These are phyloP conservation scores for Carex kokanica DNA, from an alignment of 176 grass and related monocot genomes.

Conservation along the genomic window DNA sequence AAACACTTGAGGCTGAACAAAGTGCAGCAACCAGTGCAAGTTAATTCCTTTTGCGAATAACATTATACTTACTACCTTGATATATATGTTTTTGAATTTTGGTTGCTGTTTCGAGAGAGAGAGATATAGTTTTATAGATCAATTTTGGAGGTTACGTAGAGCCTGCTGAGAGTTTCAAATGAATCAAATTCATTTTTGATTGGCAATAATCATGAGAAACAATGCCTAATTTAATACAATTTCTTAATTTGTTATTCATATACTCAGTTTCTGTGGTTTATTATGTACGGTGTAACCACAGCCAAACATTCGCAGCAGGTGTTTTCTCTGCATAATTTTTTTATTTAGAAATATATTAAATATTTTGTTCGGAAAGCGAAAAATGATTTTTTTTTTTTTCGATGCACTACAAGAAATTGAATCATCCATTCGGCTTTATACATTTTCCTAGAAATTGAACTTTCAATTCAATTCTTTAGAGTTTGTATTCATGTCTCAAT, in stretches of 20 bases:
- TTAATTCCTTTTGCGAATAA: not conserved
- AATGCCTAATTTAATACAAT: not conserved
- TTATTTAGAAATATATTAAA: too few relatives aligned
- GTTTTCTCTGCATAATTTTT: not conserved
- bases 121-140: conserved; percentile 21
- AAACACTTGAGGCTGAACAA: conserved; percentile 48
- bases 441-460: too few relatives aligned
- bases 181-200: conserved; percentile 7
- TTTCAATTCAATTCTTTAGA: too few relatives aligned
- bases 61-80: not conserved
- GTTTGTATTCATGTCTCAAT: too few relatives aligned
- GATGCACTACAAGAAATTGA: too few relatives aligned
- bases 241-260: not conserved
- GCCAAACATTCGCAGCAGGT: not conserved
- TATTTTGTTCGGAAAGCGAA: too few relatives aligned
- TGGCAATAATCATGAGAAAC: conserved; percentile 4
- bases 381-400: too few relatives aligned
- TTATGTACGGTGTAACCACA: not conserved
- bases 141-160: conserved; percentile 14
- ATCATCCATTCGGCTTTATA: too few relatives aligned
- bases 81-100: conserved; percentile 10
- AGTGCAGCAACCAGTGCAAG: not conserved
- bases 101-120: not conserved
- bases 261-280: not conserved
- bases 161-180: not conserved